Evolutionary conservation across 2,329 filamentous ascomycete genomes (phyloP), one percentile per base, ranked within the genome.

Genomic region (Penicillium sp.): DNA sequence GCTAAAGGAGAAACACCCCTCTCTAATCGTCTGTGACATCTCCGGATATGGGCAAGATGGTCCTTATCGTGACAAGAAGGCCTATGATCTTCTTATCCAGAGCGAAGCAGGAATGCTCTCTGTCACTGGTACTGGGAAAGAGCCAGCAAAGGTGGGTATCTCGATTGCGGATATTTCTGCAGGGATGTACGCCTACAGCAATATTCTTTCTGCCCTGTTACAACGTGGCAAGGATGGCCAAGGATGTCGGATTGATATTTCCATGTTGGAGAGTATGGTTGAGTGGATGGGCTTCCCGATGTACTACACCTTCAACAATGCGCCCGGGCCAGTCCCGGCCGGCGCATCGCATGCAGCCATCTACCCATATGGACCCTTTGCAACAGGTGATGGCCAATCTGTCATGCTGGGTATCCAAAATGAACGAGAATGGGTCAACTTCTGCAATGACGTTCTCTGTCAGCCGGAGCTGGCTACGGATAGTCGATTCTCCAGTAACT

Each of bases 351-450:
- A 85, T 58, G 81, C 82, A 0, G 72, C 79, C 0, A 82, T 85
- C 6, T 85, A 84, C 57, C 83, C 83, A 0, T 85, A 85, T 48
- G 82, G 82, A 0, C 82, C 82, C 0, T 85, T 85, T 47, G 70
- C 78, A 35, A 79, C 81, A 0, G 79, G 78, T 0, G 76, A 77
- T 10, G 77, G 76, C 0, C 75, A 76, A 0, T 76, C 78, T 0
- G 82, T 85, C 14, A 84, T 84, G 80, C 68, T 85, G 4, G 83
- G 82, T 0, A 76, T 85, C 22, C 83, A 86, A 62, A 85, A 85
- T 57, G 82, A 84, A 69, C 73, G 82, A 3, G 83, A 85, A 62
- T 84, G 82, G 82, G 69, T 62, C 1, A 81, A 71, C 6, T 77
- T 85, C 13, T 83, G 81, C 55, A 65, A 67, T 0, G 65, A 75